Base-by-base conservation (phyloP, 306 rosid species). In the Sophora flavescens region DNA sequence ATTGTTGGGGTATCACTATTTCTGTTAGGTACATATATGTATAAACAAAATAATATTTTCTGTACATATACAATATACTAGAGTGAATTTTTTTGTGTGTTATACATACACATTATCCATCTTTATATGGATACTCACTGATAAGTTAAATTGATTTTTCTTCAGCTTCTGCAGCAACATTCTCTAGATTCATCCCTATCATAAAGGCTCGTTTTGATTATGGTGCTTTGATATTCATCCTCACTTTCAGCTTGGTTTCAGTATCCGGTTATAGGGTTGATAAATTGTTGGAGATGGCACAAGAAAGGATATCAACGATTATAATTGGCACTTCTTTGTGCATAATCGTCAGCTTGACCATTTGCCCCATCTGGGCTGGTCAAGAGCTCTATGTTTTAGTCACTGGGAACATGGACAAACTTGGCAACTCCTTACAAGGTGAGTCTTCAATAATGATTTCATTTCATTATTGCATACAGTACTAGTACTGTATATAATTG, bases 361-460 rank as follows among this genome's bases (percentile, higher is more conserved):
- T 95, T 78, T 74, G 86, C 16, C 99, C 99, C 68, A 54, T 92
- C n/a, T 95, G 97, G 99, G 97, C 99, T 38, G 97, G 99, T 74
- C 68, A 68, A 44, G 93, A 95, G 71, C 99, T 92, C 68, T 51
- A 71, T 63, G 39, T 26, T 76, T 82, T 89, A n/a, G 81, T 79
- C 70, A 80, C 82, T 3, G 52, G 77, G 1, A 92, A 95, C 74
- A 83, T 95, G 77, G 93, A 95, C 85, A 95, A 92, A 41, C 84
- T 92, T 3, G 89, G 95, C 18, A 67, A 78, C 70, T 89, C 97
- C 72, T 54, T 95, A 13, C 85, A 92, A 67, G 86, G 98, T 93
- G 67, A 72, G 74, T 70, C n/a, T 38, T 44, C 52, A 32, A 41
- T 26, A 1, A 44, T 60, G 7, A 44, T 71, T 17, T 68, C 1